A percentile compares a stretch with the other conserved stretches of the same genome.
phyloP scores from a whole-genome alignment of 305 asterid species.

The Fraxinus sp. region DNA sequence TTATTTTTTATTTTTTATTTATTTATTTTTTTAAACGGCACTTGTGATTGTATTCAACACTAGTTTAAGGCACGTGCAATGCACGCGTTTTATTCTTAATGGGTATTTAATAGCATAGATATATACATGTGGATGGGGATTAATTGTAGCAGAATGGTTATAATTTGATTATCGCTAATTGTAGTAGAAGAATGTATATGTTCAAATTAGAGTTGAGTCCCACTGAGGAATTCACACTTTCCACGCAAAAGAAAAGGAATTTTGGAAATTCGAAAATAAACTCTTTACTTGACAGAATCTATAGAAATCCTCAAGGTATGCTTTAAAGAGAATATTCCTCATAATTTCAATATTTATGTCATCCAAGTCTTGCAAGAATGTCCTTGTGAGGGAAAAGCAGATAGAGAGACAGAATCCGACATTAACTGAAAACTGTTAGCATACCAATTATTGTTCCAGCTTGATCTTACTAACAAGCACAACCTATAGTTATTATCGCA shows the following conservation, averaged over 20 bases:
- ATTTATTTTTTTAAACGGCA: too few species aligned
- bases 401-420: not conserved
- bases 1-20: too few species aligned
- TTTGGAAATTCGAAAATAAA: constrained; percentile 10
- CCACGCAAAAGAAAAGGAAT: constrained; percentile 12
- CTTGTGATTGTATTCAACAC: too few species aligned
- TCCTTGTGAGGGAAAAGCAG: not conserved
- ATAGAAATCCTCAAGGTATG: constrained; percentile 95
- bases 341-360: constrained; percentile 20
- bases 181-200: too few species aligned
- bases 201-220: constrained; percentile 23
- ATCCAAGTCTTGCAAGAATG: constrained; percentile 47
- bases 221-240: not conserved
- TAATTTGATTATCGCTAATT: too few species aligned
- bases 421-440: not conserved
- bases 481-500: too few species aligned
- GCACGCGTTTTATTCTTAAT: too few species aligned
- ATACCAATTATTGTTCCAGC: not conserved
- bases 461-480: not conserved
- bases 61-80: too few species aligned
- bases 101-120: too few species aligned
- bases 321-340: constrained; percentile 19
- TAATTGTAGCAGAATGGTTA: too few species aligned
- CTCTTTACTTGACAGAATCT: constrained; percentile 73
- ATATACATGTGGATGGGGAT: too few species aligned